phyloP scores from a whole-genome alignment of 257 asterid genomes.

The Capsicum chinense region DNA sequence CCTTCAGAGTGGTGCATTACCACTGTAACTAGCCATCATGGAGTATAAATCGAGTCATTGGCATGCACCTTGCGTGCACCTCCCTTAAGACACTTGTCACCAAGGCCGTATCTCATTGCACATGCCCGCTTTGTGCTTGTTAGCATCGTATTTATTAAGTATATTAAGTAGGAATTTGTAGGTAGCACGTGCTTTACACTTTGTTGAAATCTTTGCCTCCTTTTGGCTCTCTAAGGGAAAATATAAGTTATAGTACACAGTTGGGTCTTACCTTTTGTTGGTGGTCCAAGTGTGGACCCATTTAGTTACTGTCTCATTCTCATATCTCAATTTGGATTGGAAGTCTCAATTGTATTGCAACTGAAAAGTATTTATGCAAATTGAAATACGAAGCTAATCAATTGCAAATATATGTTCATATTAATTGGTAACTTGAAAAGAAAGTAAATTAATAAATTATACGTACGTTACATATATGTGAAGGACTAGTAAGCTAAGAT shows the following conservation, averaged over 20 bases:
- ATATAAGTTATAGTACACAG: not conserved
- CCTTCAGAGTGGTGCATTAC: no score
- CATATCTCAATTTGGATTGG: no score
- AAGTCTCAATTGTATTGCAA: not conserved
- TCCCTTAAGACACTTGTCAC: conserved; percentile 37
- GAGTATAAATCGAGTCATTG: not conserved
- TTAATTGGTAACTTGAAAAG: no score
- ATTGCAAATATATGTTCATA: no score
- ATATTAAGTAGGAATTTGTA: conserved; percentile 14
- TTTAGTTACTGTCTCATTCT: not conserved
- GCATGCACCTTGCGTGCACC: conserved; percentile 25
- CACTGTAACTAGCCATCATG: no score
- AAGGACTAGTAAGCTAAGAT: no score
- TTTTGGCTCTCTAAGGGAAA: not conserved
- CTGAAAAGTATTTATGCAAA: not conserved
- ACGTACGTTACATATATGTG: no score
- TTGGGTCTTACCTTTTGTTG: not conserved
- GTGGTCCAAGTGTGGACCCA: not conserved
- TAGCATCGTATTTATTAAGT: not conserved
- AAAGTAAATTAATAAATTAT: no score
- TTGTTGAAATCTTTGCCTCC: not conserved
- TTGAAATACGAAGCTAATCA: no score
- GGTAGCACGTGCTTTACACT: conserved; percentile 36
- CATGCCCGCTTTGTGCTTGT: conserved; percentile 32
- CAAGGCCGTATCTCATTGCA: conserved; percentile 38